Evolutionary conservation across 345 rosid species (phyloP), one percentile per base, ranked within the genome.

Genomic region (Euclidium syriacum): DNA sequence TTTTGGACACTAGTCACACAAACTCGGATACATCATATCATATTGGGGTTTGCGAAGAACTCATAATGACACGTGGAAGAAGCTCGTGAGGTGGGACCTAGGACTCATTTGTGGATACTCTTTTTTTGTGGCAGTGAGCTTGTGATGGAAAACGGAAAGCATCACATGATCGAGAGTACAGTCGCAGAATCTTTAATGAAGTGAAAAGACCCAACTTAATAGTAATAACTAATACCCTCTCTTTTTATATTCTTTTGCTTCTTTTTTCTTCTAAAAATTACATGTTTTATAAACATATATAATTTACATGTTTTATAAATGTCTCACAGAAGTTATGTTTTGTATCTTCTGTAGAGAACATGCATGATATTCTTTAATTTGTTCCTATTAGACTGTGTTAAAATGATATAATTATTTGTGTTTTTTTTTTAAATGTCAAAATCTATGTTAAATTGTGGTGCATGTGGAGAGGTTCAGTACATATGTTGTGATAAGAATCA

Each of bases 21-120:
- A 39, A 26, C 15, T 26, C 34, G 25, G 14, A 38, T 24, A 26
- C 29, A 27, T 2, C 17, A n/a, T 5, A 39, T 58, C 25, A 30
- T 29, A n/a, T n/a, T n/a, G n/a, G n/a, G 43, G 24, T 16, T 7
- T 39, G 10, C 30, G 7, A 32, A 17, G 30, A 3, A 16, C 8
- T 41, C 23, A 32, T 50, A 15, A 68, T 74, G 77, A 35, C 87
- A 77, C 79, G 85, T 81, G 81, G 78, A 73, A 67, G 52, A 3
- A 2, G 27, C 70, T 65, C 64, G 76, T 80, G 83, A 62, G 0
- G 66, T 66, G 77, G 82, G 82, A 33, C 78, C 75, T 22, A 7
- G 79, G 71, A 5, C 11, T 29, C 52, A 15, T 18, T 36, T 35
- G 4, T 14, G 58, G 47, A 26, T 10, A 16, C 47, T 35, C 40